phyloP scores from a whole-genome alignment of 2,329 filamentous ascomycete species.

The Talaromyces rugulosus region DNA sequence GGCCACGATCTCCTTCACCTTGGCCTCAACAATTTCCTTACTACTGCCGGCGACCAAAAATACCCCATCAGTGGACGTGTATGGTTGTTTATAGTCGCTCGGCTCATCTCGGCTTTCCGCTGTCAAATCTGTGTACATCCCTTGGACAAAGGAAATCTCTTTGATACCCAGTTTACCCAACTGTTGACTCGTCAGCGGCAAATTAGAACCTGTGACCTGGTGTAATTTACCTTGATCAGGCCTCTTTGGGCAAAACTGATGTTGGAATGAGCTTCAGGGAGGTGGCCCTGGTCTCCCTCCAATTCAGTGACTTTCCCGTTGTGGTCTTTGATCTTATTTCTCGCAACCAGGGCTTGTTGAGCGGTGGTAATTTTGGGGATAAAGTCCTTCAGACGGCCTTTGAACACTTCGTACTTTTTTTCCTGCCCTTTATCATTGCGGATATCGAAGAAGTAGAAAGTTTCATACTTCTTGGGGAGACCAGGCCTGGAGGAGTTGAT shows the following conservation, averaged over 20 bases:
- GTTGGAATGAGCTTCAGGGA: conserved; percentile 9
- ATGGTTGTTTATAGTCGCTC: conserved; percentile 6
- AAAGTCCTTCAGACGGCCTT: conserved; percentile 9
- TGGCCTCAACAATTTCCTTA: neutral
- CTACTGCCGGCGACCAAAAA: conserved; percentile 1
- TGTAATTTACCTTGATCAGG: conserved; percentile 6
- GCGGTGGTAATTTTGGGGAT: conserved; percentile 14
- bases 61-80: conserved; percentile 5
- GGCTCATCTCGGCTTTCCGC: conserved; percentile 14
- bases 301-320: neutral
- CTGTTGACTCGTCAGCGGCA: conserved; percentile 1
- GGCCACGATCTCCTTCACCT: neutral
- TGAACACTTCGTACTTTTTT: conserved; percentile 8
- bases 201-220: neutral
- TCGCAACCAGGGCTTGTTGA: conserved; percentile 6
- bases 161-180: conserved; percentile 6
- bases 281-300: neutral
- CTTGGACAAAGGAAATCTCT: conserved; percentile 12
- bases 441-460: conserved; percentile 15
- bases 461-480: neutral
- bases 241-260: conserved; percentile 11
- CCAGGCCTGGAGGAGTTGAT: neutral
- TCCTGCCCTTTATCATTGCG: neutral
- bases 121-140: conserved; percentile 14
- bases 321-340: conserved; percentile 3